Evolutionary conservation across 78 protist genomes (phyloP).

Genomic region (Dictyostelium firmibasis): DNA sequence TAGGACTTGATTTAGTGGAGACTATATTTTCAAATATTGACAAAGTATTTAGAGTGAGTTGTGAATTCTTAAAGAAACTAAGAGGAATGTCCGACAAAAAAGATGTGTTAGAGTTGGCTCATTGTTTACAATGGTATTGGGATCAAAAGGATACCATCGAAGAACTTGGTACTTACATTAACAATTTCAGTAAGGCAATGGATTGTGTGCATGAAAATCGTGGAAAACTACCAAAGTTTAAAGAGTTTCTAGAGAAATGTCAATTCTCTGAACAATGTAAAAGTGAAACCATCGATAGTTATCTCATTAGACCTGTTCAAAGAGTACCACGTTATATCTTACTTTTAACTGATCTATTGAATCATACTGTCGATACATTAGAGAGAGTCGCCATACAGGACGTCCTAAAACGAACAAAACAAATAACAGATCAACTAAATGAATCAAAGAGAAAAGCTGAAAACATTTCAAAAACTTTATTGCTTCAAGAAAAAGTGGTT

Average conservation of each 20-base stretch:
- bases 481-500: slow-evolving; percentile 18
- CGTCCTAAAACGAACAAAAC: slow-evolving; percentile 29
- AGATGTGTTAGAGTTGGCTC: slow-evolving; percentile 49
- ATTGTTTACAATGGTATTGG: slow-evolving; percentile 70
- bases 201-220: slow-evolving; percentile 60
- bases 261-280: slow-evolving; percentile 79
- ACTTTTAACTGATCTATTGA: slow-evolving; percentile 50
- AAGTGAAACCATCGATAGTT: slow-evolving; percentile 63
- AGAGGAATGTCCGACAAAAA: background rate
- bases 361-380: slow-evolving; percentile 45
- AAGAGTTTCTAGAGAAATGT: slow-evolving; percentile 71
- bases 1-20: slow-evolving; percentile 13
- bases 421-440: slow-evolving; percentile 44
- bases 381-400: slow-evolving; percentile 47
- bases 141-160: slow-evolving; percentile 52
- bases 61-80: slow-evolving; percentile 71
- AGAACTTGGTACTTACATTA: slow-evolving; percentile 48
- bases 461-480: slow-evolving; percentile 8
- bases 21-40: slow-evolving; percentile 58
- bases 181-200: slow-evolving; percentile 70
- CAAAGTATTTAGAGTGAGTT: slow-evolving; percentile 43
- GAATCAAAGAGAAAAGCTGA: slow-evolving; percentile 71
- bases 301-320: slow-evolving; percentile 77
- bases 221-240: slow-evolving; percentile 43
- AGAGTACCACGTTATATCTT: slow-evolving; percentile 74